Percentiles rank a stretch among this genome's conserved stretches.
Evolutionary conservation across 495 filamentous ascomycete genomes (phyloP).

Genomic region (Penicillium cataractarum): DNA sequence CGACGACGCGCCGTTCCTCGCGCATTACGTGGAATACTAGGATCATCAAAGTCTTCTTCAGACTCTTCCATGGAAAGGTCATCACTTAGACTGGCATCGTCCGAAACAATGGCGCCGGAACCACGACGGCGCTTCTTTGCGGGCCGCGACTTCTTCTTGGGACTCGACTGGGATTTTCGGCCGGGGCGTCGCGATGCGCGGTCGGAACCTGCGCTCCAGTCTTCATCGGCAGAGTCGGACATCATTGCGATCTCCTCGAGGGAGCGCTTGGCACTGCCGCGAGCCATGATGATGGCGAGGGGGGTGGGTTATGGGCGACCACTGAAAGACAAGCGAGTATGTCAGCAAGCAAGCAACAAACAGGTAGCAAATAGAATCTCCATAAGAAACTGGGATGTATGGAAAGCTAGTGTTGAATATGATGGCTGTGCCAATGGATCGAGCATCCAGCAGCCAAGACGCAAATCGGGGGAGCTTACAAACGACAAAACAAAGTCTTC

Average conservation of each 20-base stretch:
- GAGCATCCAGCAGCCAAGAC: constrained; percentile 10
- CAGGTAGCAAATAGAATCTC: not conserved
- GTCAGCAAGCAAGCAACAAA: constrained; percentile 15
- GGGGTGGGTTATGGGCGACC: constrained; percentile 6
- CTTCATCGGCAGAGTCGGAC: constrained; percentile 83
- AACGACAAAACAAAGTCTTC: constrained; percentile 16
- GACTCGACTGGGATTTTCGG: constrained; percentile 43
- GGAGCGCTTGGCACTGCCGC: constrained; percentile 63
- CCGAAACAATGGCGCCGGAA: constrained; percentile 66
- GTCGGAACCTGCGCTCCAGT: constrained; percentile 58
- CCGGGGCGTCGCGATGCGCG: constrained; percentile 35
- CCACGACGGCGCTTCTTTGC: constrained; percentile 57
- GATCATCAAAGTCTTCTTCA: constrained; percentile 65
- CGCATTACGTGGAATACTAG: constrained; percentile 63
- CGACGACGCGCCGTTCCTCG: constrained; percentile 72
- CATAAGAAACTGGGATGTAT: too few species aligned
- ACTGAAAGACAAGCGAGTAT: constrained; percentile 14
- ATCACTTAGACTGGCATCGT: constrained; percentile 66
- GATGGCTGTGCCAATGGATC: not conserved
- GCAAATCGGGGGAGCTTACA: constrained; percentile 17
- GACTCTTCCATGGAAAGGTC: constrained; percentile 61
- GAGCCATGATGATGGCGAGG: constrained; percentile 33
- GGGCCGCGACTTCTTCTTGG: constrained; percentile 45
- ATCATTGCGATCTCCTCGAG: constrained; percentile 76
- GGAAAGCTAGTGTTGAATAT: not conserved